These are phyloP conservation scores for Haplosporangium sp. DNA, from an alignment of 371 early-diverging fungal genomes.

Conservation along the genomic window DNA sequence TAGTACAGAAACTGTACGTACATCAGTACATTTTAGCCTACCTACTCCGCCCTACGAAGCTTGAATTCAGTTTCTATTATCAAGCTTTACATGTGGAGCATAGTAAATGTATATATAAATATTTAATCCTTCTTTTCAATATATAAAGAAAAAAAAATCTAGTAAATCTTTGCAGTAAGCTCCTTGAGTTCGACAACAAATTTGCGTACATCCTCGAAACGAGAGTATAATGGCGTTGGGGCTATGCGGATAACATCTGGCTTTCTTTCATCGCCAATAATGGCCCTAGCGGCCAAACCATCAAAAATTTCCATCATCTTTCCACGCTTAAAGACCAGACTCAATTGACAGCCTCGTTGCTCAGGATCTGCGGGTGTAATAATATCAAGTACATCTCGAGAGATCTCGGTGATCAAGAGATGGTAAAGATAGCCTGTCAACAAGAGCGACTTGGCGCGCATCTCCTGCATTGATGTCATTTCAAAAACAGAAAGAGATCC, in stretches of 20 bases:
- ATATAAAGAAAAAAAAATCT: background rate
- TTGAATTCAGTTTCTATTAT: background rate
- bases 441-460: constrained; percentile 79
- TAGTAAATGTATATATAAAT: background rate
- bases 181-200: constrained; percentile 63
- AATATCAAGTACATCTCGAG: constrained; percentile 67
- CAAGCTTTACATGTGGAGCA: too few species aligned
- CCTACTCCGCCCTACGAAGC: constrained; percentile 24
- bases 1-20: background rate
- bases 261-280: constrained; percentile 91
- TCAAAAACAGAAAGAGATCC: constrained; percentile 87
- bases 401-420: constrained; percentile 64
- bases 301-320: constrained; percentile 73
- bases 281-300: constrained; percentile 72
- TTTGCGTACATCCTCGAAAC: constrained; percentile 80
- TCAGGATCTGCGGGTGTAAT: constrained; percentile 85
- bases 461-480: constrained; percentile 71
- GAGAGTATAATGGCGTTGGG: constrained; percentile 91
- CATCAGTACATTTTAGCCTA: background rate
- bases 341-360: constrained; percentile 92
- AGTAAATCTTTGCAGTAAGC: constrained; percentile 59
- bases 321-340: constrained; percentile 72
- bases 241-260: constrained; percentile 95
- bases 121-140: background rate
- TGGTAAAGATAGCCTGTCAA: constrained; percentile 88